Percentiles rank a stretch among this genome's conserved stretches.
Evolutionary conservation across 169 alveolate species (phyloP).

Genomic region (Cyclospora cayetanensis): DNA sequence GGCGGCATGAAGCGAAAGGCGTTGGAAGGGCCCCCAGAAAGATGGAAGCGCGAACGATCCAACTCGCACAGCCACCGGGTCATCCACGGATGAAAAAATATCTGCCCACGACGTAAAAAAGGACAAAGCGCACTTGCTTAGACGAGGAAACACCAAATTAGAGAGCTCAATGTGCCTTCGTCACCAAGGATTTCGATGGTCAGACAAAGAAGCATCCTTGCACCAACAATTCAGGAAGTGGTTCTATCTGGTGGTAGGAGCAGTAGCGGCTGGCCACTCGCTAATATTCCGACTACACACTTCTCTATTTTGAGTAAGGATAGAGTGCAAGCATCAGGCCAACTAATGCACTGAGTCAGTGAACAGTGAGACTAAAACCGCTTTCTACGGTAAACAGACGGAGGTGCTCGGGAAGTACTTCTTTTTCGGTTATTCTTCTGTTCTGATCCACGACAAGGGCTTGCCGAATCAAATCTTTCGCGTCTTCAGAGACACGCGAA

Average conservation of each 20-base stretch:
- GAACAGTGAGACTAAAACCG: neutral
- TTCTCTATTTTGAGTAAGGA: too few species aligned
- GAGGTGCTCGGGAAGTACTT: neutral
- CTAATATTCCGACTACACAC: too few species aligned
- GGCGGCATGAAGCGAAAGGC: constrained; percentile 51
- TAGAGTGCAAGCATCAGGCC: too few species aligned
- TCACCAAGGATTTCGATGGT: too few species aligned
- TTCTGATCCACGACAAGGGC: constrained; percentile 25
- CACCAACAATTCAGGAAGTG: too few species aligned
- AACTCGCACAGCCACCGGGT: constrained; percentile 22
- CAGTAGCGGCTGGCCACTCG: too few species aligned
- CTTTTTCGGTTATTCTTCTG: constrained; percentile 33
- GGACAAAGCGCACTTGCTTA: neutral
- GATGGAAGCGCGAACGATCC: neutral
- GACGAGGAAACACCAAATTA: too few species aligned
- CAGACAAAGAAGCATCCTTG: too few species aligned
- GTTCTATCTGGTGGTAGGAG: too few species aligned
- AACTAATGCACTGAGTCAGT: too few species aligned
- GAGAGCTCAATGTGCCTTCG: too few species aligned
- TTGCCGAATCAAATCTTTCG: constrained; percentile 47
- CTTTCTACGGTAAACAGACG: too few species aligned
- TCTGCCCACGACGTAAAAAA: neutral
- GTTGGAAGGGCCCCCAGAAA: neutral
- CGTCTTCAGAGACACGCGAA: constrained; percentile 48
- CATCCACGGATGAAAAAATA: constrained; percentile 51